Conservation (phyloP, 257 asterid genomes). For the Eustoma russellianum region DNA sequence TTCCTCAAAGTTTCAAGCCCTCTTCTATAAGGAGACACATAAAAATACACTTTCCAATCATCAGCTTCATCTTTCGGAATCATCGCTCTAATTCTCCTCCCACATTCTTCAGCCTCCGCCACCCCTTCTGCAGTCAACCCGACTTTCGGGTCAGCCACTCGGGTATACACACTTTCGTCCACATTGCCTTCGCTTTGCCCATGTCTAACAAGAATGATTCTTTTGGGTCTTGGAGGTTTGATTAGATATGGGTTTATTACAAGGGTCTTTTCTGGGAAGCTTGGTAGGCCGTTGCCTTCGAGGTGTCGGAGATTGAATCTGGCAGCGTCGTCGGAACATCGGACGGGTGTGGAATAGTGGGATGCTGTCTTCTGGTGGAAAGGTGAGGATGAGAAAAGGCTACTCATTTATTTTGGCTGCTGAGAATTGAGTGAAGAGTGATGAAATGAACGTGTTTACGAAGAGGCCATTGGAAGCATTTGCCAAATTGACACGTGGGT, state of each 20-base stretch:
- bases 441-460: too few relatives aligned
- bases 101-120: conserved; percentile 48
- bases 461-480: too few relatives aligned
- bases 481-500: too few relatives aligned
- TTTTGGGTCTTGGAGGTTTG: conserved; percentile 55
- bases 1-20: conserved; percentile 47
- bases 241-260: conserved; percentile 1
- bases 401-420: conserved; percentile 14
- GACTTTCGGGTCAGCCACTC: conserved; percentile 70
- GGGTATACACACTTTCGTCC: conserved; percentile 55
- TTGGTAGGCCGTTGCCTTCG: conserved; percentile 13
- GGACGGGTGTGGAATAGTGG: conserved; percentile 9
- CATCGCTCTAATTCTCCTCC: conserved; percentile 30
- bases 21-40: conserved; percentile 58
- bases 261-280: conserved; percentile 40
- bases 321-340: conserved; percentile 18
- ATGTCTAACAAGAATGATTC: conserved; percentile 65
- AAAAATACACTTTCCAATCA: conserved; percentile 69
- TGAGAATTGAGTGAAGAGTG: not conserved
- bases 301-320: not conserved
- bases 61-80: conserved; percentile 42
- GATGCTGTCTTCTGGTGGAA: conserved; percentile 3
- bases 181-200: conserved; percentile 75
- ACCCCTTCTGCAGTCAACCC: conserved; percentile 38
- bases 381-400: conserved; percentile 14